Conservation (phyloP, 768 basidiomycete species). For the Termitomyces sp. region DNA sequence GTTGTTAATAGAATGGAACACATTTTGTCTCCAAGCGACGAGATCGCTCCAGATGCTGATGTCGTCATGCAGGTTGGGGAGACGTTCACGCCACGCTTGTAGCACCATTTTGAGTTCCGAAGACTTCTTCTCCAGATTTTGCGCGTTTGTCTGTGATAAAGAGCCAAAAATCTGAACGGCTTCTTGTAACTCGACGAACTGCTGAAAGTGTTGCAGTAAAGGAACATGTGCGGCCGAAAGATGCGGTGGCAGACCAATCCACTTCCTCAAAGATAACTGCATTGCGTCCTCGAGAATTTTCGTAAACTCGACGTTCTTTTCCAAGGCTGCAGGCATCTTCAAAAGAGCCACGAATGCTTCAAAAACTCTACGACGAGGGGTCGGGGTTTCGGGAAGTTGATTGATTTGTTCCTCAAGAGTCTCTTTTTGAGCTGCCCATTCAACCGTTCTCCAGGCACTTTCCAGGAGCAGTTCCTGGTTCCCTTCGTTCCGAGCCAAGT, state of each 20-base stretch:
- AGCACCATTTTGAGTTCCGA: conserved; percentile 95
- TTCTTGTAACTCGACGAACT: conserved; percentile 96
- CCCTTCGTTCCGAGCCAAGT: conserved; percentile 82
- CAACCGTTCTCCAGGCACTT: conserved; percentile 90
- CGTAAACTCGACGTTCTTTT: conserved; percentile 86
- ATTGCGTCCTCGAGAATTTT: conserved; percentile 91
- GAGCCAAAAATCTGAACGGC: conserved; percentile 93
- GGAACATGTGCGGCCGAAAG: conserved; percentile 93
- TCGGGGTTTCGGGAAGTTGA: conserved; percentile 79
- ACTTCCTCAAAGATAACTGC: conserved; percentile 94
- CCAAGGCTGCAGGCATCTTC: conserved; percentile 73
- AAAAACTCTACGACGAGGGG: conserved; percentile 95
- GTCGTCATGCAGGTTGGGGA: conserved; percentile 95
- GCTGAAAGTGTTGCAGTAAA: conserved; percentile 95
- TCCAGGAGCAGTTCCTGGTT: conserved; percentile 93
- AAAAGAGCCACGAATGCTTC: conserved; percentile 91
- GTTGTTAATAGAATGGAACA: conserved; percentile 96
- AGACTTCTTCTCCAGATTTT: conserved; percentile 92
- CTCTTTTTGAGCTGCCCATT: conserved; percentile 84
- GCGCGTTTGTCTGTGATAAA: conserved; percentile 77
- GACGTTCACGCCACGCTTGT: conserved; percentile 93
- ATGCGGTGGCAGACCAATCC: conserved; percentile 83
- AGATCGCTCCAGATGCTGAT: conserved; percentile 99
- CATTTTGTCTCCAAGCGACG: conserved; percentile 99
- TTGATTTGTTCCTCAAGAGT: conserved; percentile 76